These are phyloP conservation scores for Trametes villosa DNA, from an alignment of 768 basidiomycete species.

Conservation along the genomic window DNA sequence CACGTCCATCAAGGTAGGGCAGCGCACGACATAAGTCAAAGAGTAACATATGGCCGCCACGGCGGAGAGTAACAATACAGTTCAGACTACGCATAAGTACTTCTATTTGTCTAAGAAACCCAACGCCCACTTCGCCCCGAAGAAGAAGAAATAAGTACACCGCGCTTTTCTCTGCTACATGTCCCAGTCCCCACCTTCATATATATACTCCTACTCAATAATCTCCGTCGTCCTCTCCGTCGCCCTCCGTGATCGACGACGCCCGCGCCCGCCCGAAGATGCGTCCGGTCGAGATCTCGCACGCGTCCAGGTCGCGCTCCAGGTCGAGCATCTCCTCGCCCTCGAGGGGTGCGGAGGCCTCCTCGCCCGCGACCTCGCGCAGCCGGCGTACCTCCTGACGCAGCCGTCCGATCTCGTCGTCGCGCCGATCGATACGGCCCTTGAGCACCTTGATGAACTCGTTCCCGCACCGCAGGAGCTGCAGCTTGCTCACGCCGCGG, in stretches of 20 bases:
- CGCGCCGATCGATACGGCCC: conserved; percentile 75
- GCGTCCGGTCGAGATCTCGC: conserved; percentile 42
- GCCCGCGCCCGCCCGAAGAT: conserved; percentile 27
- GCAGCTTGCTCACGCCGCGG: conserved; percentile 91
- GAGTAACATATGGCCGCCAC: no score
- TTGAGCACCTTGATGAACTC: conserved; percentile 82
- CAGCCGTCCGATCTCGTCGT: conserved; percentile 73
- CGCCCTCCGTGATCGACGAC: conserved; percentile 16
- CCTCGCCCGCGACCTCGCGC: conserved; percentile 44
- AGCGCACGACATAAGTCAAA: no score
- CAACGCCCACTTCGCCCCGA: no score
- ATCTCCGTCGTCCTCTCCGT: conserved; percentile 19
- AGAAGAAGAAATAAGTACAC: not conserved
- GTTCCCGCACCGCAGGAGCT: conserved; percentile 89
- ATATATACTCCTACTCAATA: not conserved
- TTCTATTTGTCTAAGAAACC: not conserved
- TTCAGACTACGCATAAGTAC: not conserved
- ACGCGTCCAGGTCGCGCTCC: conserved; percentile 62
- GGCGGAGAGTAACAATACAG: not conserved
- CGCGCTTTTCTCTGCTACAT: not conserved
- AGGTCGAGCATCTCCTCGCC: conserved; percentile 50
- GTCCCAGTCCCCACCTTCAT: not conserved
- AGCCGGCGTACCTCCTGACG: conserved; percentile 69
- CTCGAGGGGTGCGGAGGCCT: conserved; percentile 39
- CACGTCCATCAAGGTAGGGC: no score